A percentile compares a stretch with the other conserved stretches of the same genome.
phyloP scores from a whole-genome alignment of 495 filamentous ascomycete species.

The Poronia punctata region DNA sequence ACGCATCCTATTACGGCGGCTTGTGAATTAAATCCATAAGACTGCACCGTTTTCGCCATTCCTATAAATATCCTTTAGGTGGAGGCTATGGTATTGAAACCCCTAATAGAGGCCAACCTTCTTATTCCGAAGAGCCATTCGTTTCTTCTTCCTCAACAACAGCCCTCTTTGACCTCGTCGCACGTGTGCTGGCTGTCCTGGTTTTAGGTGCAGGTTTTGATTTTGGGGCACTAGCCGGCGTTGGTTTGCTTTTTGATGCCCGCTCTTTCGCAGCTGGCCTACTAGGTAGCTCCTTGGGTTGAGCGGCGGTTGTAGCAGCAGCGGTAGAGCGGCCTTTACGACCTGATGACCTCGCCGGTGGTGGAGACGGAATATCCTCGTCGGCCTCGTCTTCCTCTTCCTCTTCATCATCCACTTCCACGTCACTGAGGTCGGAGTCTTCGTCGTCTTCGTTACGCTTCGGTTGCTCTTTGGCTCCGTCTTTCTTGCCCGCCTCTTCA shows the following conservation, averaged over 20 bases:
- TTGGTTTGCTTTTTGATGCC: constrained; percentile 15
- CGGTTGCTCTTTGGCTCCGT: too few species aligned
- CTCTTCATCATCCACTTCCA: too few species aligned
- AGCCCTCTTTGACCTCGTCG: constrained; percentile 22
- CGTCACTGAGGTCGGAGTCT: constrained; percentile 21
- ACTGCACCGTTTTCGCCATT: too few species aligned
- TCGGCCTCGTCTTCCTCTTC: constrained; percentile 20
- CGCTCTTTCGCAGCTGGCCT: constrained; percentile 19
- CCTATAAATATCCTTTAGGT: too few species aligned
- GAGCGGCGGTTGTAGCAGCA: constrained; percentile 8
- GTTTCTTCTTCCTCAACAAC: constrained; percentile 14
- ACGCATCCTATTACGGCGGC: too few species aligned
- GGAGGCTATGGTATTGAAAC: too few species aligned
- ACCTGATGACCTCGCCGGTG: constrained; percentile 15
- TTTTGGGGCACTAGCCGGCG: constrained; percentile 16
- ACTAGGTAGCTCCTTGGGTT: constrained; percentile 15
- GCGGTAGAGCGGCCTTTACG: constrained; percentile 16
- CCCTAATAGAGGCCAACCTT: too few species aligned
- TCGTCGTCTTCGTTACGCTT: constrained; percentile 9
- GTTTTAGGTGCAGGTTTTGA: constrained; percentile 18
- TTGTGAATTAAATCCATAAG: too few species aligned
- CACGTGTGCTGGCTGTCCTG: constrained; percentile 15
- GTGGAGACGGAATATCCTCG: constrained; percentile 13
- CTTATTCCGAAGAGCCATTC: constrained; percentile 10
- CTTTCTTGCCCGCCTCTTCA: constrained; percentile 10